A percentile compares a stretch with the other conserved stretches of the same genome.
These are phyloP conservation scores for Saccharomyces hybrid DNA, from an alignment of 1,139 yeast genomes.

Conservation along the genomic window DNA sequence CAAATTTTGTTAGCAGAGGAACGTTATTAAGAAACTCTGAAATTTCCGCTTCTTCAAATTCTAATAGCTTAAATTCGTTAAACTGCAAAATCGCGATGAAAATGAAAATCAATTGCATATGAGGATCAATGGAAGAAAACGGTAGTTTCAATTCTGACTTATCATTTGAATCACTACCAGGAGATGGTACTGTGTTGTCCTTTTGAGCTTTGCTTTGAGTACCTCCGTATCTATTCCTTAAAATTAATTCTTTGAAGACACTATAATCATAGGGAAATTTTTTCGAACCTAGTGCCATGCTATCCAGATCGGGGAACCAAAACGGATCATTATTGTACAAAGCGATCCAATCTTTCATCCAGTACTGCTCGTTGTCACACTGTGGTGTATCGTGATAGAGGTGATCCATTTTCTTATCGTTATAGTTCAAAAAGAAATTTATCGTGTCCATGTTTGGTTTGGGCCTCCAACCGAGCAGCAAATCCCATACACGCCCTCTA, in stretches of 20 bases:
- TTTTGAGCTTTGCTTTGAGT: slow-evolving; percentile 3
- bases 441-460: slow-evolving; percentile 27
- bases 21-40: slow-evolving; percentile 64
- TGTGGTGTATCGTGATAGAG: slow-evolving; percentile 19
- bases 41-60: slow-evolving; percentile 84
- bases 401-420: slow-evolving; percentile 29
- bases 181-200: neutral
- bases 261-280: slow-evolving; percentile 24
- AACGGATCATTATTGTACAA: slow-evolving; percentile 27
- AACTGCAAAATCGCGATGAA: slow-evolving; percentile 75
- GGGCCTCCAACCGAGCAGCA: slow-evolving; percentile 70
- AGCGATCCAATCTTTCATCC: neutral
- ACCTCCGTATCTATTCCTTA: slow-evolving; percentile 21
- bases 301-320: slow-evolving; percentile 33
- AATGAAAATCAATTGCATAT: slow-evolving; percentile 67
- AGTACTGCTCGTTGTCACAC: slow-evolving; percentile 3
- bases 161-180: neutral
- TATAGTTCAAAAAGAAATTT: slow-evolving; percentile 34
- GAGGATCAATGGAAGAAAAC: slow-evolving; percentile 66
- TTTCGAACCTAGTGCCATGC: slow-evolving; percentile 23
- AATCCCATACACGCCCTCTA: slow-evolving; percentile 86
- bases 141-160: slow-evolving; percentile 36
- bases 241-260: slow-evolving; percentile 25
- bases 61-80: slow-evolving; percentile 68
- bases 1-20: slow-evolving; percentile 33